These are phyloP conservation scores for Tetracladium setigerum DNA, from an alignment of 495 filamentous ascomycete species.

Conservation along the genomic window DNA sequence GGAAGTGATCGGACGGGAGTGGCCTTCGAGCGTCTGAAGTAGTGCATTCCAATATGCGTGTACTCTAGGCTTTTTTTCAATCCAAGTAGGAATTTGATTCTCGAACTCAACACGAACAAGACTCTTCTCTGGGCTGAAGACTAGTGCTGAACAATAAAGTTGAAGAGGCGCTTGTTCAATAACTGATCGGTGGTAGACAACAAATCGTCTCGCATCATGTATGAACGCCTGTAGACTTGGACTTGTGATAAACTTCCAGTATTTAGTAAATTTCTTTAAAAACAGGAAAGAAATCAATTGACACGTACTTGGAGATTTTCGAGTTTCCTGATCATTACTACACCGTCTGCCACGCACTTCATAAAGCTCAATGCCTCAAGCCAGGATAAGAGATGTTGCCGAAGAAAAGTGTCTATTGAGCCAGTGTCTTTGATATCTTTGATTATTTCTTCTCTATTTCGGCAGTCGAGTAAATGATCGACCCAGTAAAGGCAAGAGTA, in stretches of 20 bases:
- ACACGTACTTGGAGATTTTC: slow-evolving; percentile 7
- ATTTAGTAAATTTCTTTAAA: background rate
- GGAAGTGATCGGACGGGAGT: background rate
- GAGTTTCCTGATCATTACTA: slow-evolving; percentile 12
- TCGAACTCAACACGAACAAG: slow-evolving; percentile 1
- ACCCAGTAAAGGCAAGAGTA: slow-evolving; percentile 5
- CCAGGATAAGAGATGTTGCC: slow-evolving; percentile 7
- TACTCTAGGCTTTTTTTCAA: background rate
- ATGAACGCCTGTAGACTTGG: slow-evolving; percentile 6
- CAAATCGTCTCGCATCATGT: slow-evolving; percentile 10
- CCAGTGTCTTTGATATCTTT: slow-evolving; percentile 5
- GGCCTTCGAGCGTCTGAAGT: slow-evolving; percentile 15
- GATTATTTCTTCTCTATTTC: background rate
- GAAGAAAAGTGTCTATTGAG: slow-evolving; percentile 7
- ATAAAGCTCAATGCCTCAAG: slow-evolving; percentile 5
- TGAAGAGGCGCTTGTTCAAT: slow-evolving; percentile 9
- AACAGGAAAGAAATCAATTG: background rate
- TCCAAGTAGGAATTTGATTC: background rate
- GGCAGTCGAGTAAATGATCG: slow-evolving; percentile 4
- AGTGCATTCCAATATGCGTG: slow-evolving; percentile 1
- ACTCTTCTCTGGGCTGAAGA: slow-evolving; percentile 2
- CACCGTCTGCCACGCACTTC: slow-evolving; percentile 3
- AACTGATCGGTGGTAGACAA: slow-evolving; percentile 3
- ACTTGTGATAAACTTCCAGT: slow-evolving; percentile 3
- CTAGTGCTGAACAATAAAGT: slow-evolving; percentile 6